phyloP scores from a whole-genome alignment of 2,329 filamentous ascomycete species.

The Stemphylium vesicarium region DNA sequence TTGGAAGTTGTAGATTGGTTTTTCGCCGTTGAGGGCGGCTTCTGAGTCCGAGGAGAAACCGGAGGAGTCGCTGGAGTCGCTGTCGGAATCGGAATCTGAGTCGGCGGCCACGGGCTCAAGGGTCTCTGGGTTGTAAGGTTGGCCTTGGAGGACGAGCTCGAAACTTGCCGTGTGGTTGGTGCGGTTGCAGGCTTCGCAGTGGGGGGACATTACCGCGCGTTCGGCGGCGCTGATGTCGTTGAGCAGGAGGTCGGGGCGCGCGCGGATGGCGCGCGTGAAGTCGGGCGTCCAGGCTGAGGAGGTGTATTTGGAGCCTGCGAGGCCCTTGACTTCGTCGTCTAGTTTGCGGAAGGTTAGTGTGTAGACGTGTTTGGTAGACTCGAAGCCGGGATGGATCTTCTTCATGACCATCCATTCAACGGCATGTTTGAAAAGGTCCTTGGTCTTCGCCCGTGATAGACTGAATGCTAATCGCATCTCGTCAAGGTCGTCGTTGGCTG shows the following conservation, averaged over 20 bases:
- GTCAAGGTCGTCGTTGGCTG: slow-evolving; percentile 52
- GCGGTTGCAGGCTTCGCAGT: slow-evolving; percentile 75
- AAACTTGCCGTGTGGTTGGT: slow-evolving; percentile 71
- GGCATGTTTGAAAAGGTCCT: slow-evolving; percentile 74
- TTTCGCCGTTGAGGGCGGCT: slow-evolving; percentile 28
- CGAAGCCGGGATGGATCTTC: slow-evolving; percentile 74
- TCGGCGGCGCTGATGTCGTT: slow-evolving; percentile 33
- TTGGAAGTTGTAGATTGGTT: slow-evolving; percentile 30
- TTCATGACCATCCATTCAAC: slow-evolving; percentile 85
- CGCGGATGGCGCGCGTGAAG: slow-evolving; percentile 70
- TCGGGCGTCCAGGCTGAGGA: slow-evolving; percentile 72
- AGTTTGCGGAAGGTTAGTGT: slow-evolving; percentile 72
- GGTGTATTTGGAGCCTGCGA: slow-evolving; percentile 73
- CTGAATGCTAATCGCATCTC: slow-evolving; percentile 74
- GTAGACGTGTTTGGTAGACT: slow-evolving; percentile 69
- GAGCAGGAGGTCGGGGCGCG: slow-evolving; percentile 64
- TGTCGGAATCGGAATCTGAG: slow-evolving; percentile 39
- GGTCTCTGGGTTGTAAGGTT: slow-evolving; percentile 69
- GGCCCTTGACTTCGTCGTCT: slow-evolving; percentile 71
- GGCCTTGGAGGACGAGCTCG: slow-evolving; percentile 67
- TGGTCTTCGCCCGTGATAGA: slow-evolving; percentile 69
- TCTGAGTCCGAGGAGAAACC: slow-evolving; percentile 31
- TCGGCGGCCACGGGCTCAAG: slow-evolving; percentile 66
- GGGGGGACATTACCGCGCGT: slow-evolving; percentile 24
- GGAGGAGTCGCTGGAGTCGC: slow-evolving; percentile 16